Evolutionary conservation across 179 eudicot species (phyloP).

Genomic region (Actinidia polygama): DNA sequence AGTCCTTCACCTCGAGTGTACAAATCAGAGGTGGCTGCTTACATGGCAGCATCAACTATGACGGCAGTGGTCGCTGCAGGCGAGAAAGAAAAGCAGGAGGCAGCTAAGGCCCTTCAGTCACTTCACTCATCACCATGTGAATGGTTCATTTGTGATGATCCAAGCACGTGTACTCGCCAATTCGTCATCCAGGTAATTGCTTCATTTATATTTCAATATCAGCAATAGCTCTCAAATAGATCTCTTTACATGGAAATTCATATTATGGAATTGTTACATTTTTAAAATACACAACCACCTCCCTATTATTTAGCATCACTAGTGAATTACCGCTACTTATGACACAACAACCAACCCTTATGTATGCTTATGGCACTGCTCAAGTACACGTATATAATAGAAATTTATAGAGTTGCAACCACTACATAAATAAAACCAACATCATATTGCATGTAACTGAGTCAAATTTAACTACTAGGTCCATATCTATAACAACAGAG

Average conservation of each 20-base stretch:
- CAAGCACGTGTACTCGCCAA: conserved; percentile 59
- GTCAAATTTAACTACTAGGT: too few species aligned
- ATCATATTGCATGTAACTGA: too few species aligned
- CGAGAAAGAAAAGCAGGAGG: conserved; percentile 73
- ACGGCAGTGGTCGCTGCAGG: conserved; percentile 83
- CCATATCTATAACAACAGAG: too few species aligned
- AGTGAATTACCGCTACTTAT: too few species aligned
- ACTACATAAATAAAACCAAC: too few species aligned
- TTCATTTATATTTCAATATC: background rate
- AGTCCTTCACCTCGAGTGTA: conserved; percentile 40
- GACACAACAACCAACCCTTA: too few species aligned
- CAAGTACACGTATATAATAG: too few species aligned
- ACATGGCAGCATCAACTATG: conserved; percentile 79
- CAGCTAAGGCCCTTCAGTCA: conserved; percentile 67
- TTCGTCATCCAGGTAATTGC: conserved; percentile 77
- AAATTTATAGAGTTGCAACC: too few species aligned
- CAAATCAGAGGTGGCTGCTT: conserved; percentile 74
- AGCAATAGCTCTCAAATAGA: background rate
- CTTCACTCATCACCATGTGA: conserved; percentile 71
- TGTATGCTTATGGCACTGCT: too few species aligned
- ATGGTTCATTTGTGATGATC: conserved; percentile 95
- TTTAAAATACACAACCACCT: too few species aligned
- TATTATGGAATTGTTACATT: background rate
- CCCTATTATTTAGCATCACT: too few species aligned
- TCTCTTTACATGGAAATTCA: background rate